Percentiles rank a stretch among this genome's conserved stretches.
Conservation (phyloP, 257 asterid species). For the Fraxinus pennsylvanica region DNA sequence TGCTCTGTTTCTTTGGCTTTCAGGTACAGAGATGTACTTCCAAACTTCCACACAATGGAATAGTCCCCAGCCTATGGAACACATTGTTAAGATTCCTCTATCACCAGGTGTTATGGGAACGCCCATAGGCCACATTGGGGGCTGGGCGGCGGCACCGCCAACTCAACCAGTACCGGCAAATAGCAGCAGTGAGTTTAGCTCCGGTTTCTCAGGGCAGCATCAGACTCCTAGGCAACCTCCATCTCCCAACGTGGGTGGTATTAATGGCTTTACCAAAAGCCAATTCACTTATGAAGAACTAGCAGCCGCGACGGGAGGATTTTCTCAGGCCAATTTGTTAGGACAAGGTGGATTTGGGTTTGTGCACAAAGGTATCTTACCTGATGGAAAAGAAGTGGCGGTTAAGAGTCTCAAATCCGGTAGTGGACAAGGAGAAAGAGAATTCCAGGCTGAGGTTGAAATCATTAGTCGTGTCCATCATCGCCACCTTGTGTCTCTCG, state of each 20-base stretch:
- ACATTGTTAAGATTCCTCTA: conserved; percentile 32
- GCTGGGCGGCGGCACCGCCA: not conserved
- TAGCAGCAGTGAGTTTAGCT: conserved; percentile 2
- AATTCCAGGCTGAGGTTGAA: conserved; percentile 10
- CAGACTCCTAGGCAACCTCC: not conserved
- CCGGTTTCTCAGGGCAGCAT: conserved; percentile 2
- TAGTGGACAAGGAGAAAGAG: conserved; percentile 16
- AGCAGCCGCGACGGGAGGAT: conserved; percentile 9
- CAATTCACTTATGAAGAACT: conserved; percentile 14
- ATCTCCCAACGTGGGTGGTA: conserved; percentile 8
- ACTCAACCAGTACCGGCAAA: not conserved
- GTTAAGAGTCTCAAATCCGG: conserved; percentile 17
- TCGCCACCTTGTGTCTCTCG: conserved; percentile 15
- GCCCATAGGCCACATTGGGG: conserved; percentile 8
- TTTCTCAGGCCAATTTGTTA: conserved; percentile 10
- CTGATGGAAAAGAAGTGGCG: conserved; percentile 16
- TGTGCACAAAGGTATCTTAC: conserved; percentile 15
- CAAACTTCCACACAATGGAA: conserved; percentile 25
- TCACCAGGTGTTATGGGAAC: conserved; percentile 36
- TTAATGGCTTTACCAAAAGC: conserved; percentile 3
- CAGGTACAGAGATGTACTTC: conserved; percentile 30
- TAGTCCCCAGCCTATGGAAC: conserved; percentile 31
- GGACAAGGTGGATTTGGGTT: conserved; percentile 22
- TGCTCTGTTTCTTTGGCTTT: not conserved
- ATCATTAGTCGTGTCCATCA: conserved; percentile 10